Evolutionary conservation across 805 yeast genomes (phyloP).

Genomic region (Kluyveromyces siamensis): DNA sequence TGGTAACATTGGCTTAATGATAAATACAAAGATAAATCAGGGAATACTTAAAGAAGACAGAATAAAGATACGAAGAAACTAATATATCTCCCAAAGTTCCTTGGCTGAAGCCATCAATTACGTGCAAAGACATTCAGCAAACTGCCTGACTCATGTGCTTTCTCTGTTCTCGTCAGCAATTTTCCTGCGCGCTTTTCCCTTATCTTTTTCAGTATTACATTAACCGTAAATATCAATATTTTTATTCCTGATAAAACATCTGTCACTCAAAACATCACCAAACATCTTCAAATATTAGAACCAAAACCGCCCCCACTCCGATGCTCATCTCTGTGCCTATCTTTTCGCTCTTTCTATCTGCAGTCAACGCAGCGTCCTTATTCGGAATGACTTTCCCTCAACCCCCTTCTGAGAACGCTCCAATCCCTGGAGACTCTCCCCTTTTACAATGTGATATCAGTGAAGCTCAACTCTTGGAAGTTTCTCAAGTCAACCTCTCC

Average conservation of each 20-base stretch:
- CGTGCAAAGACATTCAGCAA: too few species aligned
- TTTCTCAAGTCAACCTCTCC: constrained; percentile 47
- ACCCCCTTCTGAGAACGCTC: constrained; percentile 31
- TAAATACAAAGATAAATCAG: too few species aligned
- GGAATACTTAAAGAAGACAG: too few species aligned
- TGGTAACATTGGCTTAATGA: too few species aligned
- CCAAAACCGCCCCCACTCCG: not conserved
- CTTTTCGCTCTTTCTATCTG: not conserved
- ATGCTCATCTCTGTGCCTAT: not conserved
- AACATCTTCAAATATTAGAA: not conserved
- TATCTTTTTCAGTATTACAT: not conserved
- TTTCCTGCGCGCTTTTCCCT: not conserved
- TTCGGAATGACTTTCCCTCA: constrained; percentile 9
- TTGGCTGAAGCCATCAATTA: too few species aligned
- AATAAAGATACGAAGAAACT: too few species aligned
- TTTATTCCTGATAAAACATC: too few species aligned
- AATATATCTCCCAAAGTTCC: too few species aligned
- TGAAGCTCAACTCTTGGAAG: constrained; percentile 52
- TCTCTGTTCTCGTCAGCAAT: too few species aligned
- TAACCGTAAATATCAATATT: not conserved
- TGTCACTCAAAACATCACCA: not conserved
- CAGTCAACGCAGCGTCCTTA: not conserved
- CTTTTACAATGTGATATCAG: constrained; percentile 63
- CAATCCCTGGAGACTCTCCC: constrained; percentile 90
- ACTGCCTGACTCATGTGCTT: too few species aligned